phyloP scores from a whole-genome alignment of 495 filamentous ascomycete genomes.

The Aspergillus indologenus region DNA sequence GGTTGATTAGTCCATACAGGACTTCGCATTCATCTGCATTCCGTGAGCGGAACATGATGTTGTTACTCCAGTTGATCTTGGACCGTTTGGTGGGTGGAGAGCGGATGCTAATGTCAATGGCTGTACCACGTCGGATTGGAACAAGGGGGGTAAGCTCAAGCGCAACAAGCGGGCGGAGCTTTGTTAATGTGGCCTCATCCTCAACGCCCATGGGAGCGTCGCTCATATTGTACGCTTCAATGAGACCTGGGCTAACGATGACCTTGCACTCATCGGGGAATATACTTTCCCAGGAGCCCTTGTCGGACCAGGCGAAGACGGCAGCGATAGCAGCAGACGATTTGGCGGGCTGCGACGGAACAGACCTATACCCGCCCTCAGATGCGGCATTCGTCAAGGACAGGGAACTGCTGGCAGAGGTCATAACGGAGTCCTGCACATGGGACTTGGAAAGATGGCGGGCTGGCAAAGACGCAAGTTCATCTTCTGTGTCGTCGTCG shows the following conservation, averaged over 20 bases:
- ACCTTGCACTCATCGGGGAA: slow-evolving; percentile 74
- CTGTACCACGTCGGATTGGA: slow-evolving; percentile 81
- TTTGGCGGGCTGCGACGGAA: slow-evolving; percentile 54
- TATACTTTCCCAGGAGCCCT: slow-evolving; percentile 76
- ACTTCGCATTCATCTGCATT: slow-evolving; percentile 71
- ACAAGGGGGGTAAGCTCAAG: slow-evolving; percentile 87
- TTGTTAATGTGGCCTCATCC: slow-evolving; percentile 23
- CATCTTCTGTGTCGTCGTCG: slow-evolving; percentile 57
- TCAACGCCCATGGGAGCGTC: slow-evolving; percentile 30
- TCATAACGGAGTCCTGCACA: slow-evolving; percentile 29
- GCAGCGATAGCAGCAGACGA: slow-evolving; percentile 66
- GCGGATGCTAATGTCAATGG: slow-evolving; percentile 88
- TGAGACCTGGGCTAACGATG: slow-evolving; percentile 74
- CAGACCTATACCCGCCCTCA: slow-evolving; percentile 58
- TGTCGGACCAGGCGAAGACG: slow-evolving; percentile 82
- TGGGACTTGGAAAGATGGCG: slow-evolving; percentile 20
- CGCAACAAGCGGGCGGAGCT: slow-evolving; percentile 63
- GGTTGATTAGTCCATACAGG: slow-evolving; percentile 80
- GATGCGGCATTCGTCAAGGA: slow-evolving; percentile 76
- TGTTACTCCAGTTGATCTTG: slow-evolving; percentile 65
- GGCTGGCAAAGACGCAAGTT: slow-evolving; percentile 24
- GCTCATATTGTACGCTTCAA: slow-evolving; percentile 74
- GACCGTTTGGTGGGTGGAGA: slow-evolving; percentile 73
- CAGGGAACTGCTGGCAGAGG: slow-evolving; percentile 50
- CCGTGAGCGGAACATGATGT: slow-evolving; percentile 85